Conservation (phyloP, 2,329 filamentous ascomycete species). For the Hansfordia pulvinata region DNA sequence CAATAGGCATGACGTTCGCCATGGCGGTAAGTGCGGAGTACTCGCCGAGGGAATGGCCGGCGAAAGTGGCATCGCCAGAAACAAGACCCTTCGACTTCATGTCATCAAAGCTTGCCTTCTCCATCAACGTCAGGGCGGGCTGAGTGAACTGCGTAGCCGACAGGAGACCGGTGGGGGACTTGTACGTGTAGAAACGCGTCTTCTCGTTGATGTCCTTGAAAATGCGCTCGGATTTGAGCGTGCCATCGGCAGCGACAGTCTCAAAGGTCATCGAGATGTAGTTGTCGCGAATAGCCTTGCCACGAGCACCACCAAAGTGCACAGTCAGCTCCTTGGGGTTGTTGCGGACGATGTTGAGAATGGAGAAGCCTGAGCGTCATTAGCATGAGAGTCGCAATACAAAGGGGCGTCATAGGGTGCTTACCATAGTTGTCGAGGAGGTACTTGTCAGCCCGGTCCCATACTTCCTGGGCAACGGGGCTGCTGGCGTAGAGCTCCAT, state of each 20-base stretch:
- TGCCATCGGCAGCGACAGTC: constrained; percentile 83
- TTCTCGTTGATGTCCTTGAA: constrained; percentile 95
- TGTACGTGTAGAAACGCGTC: constrained; percentile 93
- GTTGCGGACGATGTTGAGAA: constrained; percentile 98
- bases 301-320: constrained; percentile 91
- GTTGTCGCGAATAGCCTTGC: constrained; percentile 95
- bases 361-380: constrained; percentile 61
- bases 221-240: constrained; percentile 96
- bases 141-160: constrained; percentile 98
- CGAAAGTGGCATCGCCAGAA: constrained; percentile 91
- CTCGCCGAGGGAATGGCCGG: constrained; percentile 93
- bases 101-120: constrained; percentile 98
- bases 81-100: constrained; percentile 97
- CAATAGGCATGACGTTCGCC: constrained; percentile 99
- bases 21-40: constrained; percentile 94
- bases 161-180: constrained; percentile 83
- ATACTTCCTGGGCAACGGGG: constrained; percentile 87
- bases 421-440: constrained; percentile 96
- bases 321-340: constrained; percentile 98
- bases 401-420: constrained; percentile 11
- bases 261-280: constrained; percentile 99
- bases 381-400: constrained; percentile 3
- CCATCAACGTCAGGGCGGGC: constrained; percentile 93
- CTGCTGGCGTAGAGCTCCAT: constrained; percentile 97
- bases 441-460: constrained; percentile 95